Conservation (phyloP, 163 green algal species). For the Volvox carteri region DNA sequence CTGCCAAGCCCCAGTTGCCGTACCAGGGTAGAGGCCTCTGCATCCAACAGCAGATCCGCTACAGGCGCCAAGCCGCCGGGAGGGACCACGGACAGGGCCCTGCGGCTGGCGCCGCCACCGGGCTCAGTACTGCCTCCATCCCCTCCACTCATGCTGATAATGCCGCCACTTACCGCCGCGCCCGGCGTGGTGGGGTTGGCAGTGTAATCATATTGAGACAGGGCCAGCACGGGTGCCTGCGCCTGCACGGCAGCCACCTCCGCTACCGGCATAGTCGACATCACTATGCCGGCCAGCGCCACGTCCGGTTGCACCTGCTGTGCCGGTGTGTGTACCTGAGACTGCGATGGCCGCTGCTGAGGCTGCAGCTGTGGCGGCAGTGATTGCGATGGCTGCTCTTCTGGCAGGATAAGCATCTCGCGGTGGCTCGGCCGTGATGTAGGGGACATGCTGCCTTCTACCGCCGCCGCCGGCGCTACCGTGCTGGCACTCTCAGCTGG, state of each 20-base stretch:
- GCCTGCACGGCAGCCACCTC: too few species aligned
- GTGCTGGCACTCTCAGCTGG: too few species aligned
- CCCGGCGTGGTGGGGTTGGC: background rate
- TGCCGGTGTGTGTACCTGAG: background rate
- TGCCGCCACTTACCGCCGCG: too few species aligned
- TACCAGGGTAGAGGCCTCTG: background rate
- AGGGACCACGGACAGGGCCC: background rate
- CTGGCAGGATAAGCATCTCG: background rate
- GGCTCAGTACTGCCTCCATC: too few species aligned
- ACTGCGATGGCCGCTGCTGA: too few species aligned
- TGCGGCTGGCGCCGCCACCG: background rate
- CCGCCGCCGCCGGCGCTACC: too few species aligned
- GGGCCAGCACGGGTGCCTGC: too few species aligned
- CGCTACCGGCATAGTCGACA: too few species aligned
- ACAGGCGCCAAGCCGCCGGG: background rate
- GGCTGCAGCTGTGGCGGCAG: background rate
- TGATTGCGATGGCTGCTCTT: background rate
- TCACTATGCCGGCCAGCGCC: too few species aligned
- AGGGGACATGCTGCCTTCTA: background rate
- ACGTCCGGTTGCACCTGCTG: background rate
- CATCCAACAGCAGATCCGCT: background rate
- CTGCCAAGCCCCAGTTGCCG: slow-evolving; percentile 12
- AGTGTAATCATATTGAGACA: too few species aligned
- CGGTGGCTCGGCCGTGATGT: background rate
- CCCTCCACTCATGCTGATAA: too few species aligned